Evolutionary conservation across 2,329 filamentous ascomycete species (phyloP), one percentile per base, ranked within the genome.

Genomic region (Penicillium sp.): DNA sequence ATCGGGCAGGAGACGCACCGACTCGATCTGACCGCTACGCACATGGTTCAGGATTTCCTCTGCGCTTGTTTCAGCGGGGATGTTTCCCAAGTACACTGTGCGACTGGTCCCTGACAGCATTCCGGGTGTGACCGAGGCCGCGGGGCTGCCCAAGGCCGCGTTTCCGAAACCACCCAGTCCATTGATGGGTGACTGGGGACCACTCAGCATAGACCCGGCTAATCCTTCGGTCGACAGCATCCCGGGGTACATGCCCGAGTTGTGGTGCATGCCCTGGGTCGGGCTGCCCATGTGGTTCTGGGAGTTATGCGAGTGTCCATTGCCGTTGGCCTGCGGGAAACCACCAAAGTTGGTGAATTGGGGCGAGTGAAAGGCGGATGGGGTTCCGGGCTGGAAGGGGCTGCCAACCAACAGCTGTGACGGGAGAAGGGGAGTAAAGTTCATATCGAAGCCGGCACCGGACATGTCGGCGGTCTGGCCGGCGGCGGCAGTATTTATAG

Each of bases 41-140:
- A 98, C 93, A 64, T 98, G 93, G 55, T 90, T 86, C 46, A 98
- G 76, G 55, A 98, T 95, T 73, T 98, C 93, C 73, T 98, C 93
- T 7, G 93, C 91, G 40, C 87, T 85, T 6, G 93, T 98, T 74
- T 98, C 93, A 22, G 90, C 87, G n/a, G 93, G 93, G 49, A 98
- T 97, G 70, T 98, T 98, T 55, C 93, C 93, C 42, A 98, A 76
- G 66, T 98, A 98, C 35, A 98, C 93, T 3, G 93, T 98, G 58
- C 93, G 83, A 77, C 91, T 97, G 8, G 90, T 95, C 42, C 89
- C 88, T 40, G 88, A 89, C 36, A 94, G 81, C 51, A 94, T 79
- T 38, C 86, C 86, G n/a, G 87, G 82, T 24, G 84, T 80, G 57
- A 91, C 82, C 8, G 87, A 85, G 13, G 87, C 87, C 32, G 83